Conservation (phyloP, 1,139 yeast species). For the Candida neerlandica region DNA sequence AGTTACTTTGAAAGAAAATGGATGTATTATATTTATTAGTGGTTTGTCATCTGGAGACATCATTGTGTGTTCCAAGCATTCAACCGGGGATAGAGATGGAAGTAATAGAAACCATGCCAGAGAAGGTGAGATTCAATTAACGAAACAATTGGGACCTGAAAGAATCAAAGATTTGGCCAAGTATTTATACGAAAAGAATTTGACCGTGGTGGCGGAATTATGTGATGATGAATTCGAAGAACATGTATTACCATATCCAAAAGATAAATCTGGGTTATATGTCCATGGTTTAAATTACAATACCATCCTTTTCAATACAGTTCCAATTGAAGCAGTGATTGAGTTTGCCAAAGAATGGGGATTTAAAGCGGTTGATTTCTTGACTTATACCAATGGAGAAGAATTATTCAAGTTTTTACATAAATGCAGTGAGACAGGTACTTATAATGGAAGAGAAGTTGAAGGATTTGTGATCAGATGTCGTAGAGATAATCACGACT, state of each 20-base stretch:
- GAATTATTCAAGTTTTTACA: slow-evolving; percentile 55
- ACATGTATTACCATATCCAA: slow-evolving; percentile 78
- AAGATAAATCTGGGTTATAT: slow-evolving; percentile 75
- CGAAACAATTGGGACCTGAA: slow-evolving; percentile 46
- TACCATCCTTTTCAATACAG: slow-evolving; percentile 62
- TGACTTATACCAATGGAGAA: slow-evolving; percentile 38
- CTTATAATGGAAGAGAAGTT: slow-evolving; percentile 68
- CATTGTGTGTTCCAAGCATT: slow-evolving; percentile 85
- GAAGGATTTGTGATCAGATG: slow-evolving; percentile 95
- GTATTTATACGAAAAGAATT: slow-evolving; percentile 49
- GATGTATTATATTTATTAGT: slow-evolving; percentile 84
- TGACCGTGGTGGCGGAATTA: slow-evolving; percentile 89
- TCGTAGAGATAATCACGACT: slow-evolving; percentile 35
- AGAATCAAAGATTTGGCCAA: slow-evolving; percentile 55
- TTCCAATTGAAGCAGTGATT: slow-evolving; percentile 60
- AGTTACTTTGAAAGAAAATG: slow-evolving; percentile 86
- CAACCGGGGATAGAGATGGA: slow-evolving; percentile 66
- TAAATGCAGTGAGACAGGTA: slow-evolving; percentile 65
- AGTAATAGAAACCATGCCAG: slow-evolving; percentile 70
- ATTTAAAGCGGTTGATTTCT: slow-evolving; percentile 57
- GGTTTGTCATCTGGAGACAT: slow-evolving; percentile 74
- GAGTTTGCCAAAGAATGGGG: slow-evolving; percentile 73
- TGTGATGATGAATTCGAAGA: slow-evolving; percentile 96
- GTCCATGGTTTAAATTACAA: slow-evolving; percentile 86
- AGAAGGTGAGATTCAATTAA: slow-evolving; percentile 66